These are phyloP conservation scores for Cynanchum wilfordii DNA, from an alignment of 257 asterid genomes.

Conservation along the genomic window DNA sequence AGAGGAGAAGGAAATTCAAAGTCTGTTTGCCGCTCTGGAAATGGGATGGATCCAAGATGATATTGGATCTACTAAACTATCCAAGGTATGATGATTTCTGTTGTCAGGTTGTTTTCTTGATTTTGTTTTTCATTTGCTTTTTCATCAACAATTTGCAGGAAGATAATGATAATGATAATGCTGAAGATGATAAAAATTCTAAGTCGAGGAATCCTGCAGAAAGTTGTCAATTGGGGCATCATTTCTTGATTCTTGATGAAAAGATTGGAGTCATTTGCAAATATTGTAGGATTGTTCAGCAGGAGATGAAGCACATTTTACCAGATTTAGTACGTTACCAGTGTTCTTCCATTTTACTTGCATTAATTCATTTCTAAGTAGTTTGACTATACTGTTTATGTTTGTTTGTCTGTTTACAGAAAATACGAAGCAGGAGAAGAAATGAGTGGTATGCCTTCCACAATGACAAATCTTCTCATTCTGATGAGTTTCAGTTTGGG, in stretches of 20 bases:
- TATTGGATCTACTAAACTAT: constrained; percentile 17
- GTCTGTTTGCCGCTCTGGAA: constrained; percentile 43
- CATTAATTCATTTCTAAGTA: too few relatives aligned
- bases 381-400: too few relatives aligned
- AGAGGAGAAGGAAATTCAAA: constrained; percentile 40
- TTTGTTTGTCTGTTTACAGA: constrained; percentile 3
- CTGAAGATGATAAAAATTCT: constrained; percentile 1
- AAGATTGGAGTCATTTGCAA: constrained; percentile 54
- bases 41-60: constrained; percentile 30
- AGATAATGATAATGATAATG: constrained; percentile 18
- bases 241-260: constrained; percentile 46
- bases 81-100: constrained; percentile 22
- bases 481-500: constrained; percentile 9
- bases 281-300: constrained; percentile 33
- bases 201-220: constrained; percentile 17
- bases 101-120: too few relatives aligned
- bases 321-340: constrained; percentile 52
- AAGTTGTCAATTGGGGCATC: constrained; percentile 44
- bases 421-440: constrained; percentile 10
- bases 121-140: background rate
- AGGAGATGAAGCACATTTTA: constrained; percentile 49
- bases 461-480: background rate
- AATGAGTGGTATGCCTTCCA: background rate
- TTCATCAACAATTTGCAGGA: constrained; percentile 21
- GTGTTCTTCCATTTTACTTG: too few relatives aligned